Base-by-base conservation (phyloP, 805 yeast genomes). In the Debaryomyces hansenii region DNA sequence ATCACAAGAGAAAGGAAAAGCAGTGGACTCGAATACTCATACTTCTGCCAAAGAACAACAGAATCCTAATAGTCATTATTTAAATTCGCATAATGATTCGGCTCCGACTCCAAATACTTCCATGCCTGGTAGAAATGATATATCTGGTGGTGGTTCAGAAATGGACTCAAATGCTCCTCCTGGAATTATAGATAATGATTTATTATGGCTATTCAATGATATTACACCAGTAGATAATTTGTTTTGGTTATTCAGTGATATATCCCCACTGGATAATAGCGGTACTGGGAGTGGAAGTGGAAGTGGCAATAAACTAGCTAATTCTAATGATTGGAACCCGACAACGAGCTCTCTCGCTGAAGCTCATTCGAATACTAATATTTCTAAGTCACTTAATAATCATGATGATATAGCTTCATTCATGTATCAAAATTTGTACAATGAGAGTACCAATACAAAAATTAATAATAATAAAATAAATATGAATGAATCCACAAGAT, bases 201-300 rank as follows among this genome's bases (percentile, higher is more conserved):
- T 44, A 40, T 39, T 34, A 29, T 44, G 47, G 47, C 24, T 44
- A 20, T 44, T 44, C 21, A 44, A 44, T 28, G 47, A 44, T 40
- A 35, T 33, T 14, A 20, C 40, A 7, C 47, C 47, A 24, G 32
- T 33, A 20, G 47, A 44, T 18, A 44, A 44, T 18, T 24, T 44
- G 31, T 34, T 33, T 39, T 44, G 47, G 47, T 31, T 44, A 34
- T 44, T 44, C 21, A 39, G 42, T 28, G 47, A 44, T 37, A 12
- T 32, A 33, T 8, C 42, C 18, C 18, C 18, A 16, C 18, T 16
- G 18, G 18, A 16, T 2, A 16, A 16, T 16, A 16, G 18, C 18
- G 18, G 18, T 16, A 16, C 18, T 16, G 18, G 4, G 4, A 16
- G 18, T 16, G 4, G 4, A 16, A 16, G 18, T 16, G 4, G 18